Evolutionary conservation across 129 eudicot species (phyloP), one percentile per base, ranked within the genome.

Genomic region (Chrysanthemum makinoi): DNA sequence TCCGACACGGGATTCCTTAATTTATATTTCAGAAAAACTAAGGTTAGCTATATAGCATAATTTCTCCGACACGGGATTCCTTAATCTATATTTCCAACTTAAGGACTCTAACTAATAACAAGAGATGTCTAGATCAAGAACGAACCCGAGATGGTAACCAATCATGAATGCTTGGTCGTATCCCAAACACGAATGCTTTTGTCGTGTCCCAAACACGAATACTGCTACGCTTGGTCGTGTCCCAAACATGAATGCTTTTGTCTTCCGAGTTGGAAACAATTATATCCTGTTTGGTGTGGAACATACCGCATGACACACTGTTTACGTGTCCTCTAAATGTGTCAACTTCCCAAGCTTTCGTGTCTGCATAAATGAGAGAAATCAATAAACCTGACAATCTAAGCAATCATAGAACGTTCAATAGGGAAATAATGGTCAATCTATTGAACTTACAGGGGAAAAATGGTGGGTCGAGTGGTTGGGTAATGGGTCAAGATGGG

Each of bases 301-400:
- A 83, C 81, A 83, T 58, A 24, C 75, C 87, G 47, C 87, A 79
- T 17, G 87, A 83, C 62, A 83, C 83, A 66, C 79, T 83, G 66
- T 83, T 83, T 66, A 71, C 71, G 80, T 83, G 83, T 15, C 87
- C 83, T 74, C 87, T 83, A 35, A 83, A 65, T 57, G 83, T 79
- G 70, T 83, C 87, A 64, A 83, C 87, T 70, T 83, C 87, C 87
- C 87, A 83, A 39, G 87, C 87, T 72, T 83, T 83, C 8, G 87
- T 74, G 59, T 82, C 86, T 82, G 80, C 20, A 47, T 19, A 69
- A 55, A 28, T 43, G 26, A 61, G 62, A 69, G 62, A 11, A 62
- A 62, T 58, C 35, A 58, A 58, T 20, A 58, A 20, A 6, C 46
- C 15, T 9, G 14, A 14, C 13, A 39, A 39, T 7, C 62, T 56